phyloP scores from a whole-genome alignment of 345 rosid species.

The Aquilaria malaccensis region DNA sequence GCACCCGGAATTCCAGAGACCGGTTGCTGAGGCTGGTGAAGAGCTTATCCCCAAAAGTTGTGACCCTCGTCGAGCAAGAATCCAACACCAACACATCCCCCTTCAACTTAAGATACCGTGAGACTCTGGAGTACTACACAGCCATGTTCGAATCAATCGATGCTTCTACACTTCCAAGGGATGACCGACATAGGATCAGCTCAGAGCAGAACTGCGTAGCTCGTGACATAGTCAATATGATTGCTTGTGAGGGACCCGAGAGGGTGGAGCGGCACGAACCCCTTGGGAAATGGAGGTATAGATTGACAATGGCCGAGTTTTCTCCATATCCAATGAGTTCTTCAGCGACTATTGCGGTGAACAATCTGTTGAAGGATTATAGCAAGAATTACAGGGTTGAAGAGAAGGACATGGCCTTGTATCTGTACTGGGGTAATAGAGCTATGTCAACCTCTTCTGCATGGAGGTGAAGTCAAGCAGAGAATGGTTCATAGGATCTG shows the following conservation, averaged over 20 bases:
- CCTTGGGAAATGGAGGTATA: slow-evolving; percentile 61
- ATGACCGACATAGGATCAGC: slow-evolving; percentile 57
- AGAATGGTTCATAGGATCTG: slow-evolving; percentile 8
- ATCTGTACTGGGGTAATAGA: slow-evolving; percentile 63
- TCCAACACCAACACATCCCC: slow-evolving; percentile 80
- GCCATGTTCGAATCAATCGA: slow-evolving; percentile 84
- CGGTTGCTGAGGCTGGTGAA: slow-evolving; percentile 68
- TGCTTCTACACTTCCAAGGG: slow-evolving; percentile 35
- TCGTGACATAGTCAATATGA: slow-evolving; percentile 80
- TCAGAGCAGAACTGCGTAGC: slow-evolving; percentile 90
- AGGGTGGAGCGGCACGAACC: slow-evolving; percentile 83
- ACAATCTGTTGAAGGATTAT: slow-evolving; percentile 38
- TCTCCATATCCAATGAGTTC: slow-evolving; percentile 32
- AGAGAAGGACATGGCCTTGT: slow-evolving; percentile 49
- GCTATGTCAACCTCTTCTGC: slow-evolving; percentile 65
- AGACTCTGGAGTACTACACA: slow-evolving; percentile 61
- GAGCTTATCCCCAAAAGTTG: slow-evolving; percentile 71
- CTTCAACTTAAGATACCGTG: slow-evolving; percentile 50
- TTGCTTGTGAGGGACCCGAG: slow-evolving; percentile 72
- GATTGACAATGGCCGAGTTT: slow-evolving; percentile 71
- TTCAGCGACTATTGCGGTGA: slow-evolving; percentile 28
- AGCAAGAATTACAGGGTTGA: slow-evolving; percentile 39
- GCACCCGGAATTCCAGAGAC: slow-evolving; percentile 70
- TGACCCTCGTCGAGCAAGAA: slow-evolving; percentile 76
- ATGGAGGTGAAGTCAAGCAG: slow-evolving; percentile 41